A percentile compares a stretch with the other conserved stretches of the same genome.
These are phyloP conservation scores for Pulveroboletus sp. DNA, from an alignment of 768 basidiomycete species.

Conservation along the genomic window DNA sequence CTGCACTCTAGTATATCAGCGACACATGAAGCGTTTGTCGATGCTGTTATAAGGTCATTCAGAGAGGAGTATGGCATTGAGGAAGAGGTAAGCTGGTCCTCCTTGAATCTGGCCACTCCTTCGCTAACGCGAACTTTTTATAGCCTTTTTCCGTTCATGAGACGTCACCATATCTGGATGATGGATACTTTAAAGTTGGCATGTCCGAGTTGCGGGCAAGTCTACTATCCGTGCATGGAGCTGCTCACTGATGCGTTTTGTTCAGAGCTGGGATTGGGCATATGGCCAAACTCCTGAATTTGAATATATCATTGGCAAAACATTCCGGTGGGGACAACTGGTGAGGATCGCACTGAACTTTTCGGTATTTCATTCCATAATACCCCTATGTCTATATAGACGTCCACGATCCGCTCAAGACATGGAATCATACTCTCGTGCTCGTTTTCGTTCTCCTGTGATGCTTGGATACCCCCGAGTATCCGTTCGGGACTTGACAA, in stretches of 20 bases:
- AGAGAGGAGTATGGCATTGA: constrained; percentile 46
- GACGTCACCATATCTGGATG: constrained; percentile 37
- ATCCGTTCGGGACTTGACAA: constrained; percentile 2
- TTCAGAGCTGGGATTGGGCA: constrained; percentile 87
- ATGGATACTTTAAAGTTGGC: constrained; percentile 61
- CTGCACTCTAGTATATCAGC: constrained; percentile 45
- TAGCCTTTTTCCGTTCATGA: constrained; percentile 44
- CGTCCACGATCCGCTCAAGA: neutral
- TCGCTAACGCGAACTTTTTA: neutral
- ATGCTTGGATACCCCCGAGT: neutral
- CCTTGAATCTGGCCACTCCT: neutral
- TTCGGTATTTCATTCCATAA: neutral
- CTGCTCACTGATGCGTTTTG: neutral
- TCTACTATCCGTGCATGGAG: neutral
- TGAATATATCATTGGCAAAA: constrained; percentile 47
- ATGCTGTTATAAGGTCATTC: constrained; percentile 68
- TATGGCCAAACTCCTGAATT: constrained; percentile 96
- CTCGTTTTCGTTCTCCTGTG: constrained; percentile 3
- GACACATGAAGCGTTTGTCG: constrained; percentile 66
- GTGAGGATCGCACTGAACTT: constrained; percentile 30
- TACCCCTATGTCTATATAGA: neutral
- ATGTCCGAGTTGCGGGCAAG: constrained; percentile 70
- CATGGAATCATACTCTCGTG: constrained; percentile 9
- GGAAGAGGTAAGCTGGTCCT: constrained; percentile 28
- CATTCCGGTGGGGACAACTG: constrained; percentile 50